These are phyloP conservation scores for Kregervanrija delftensis DNA, from an alignment of 805 yeast genomes.

Conservation along the genomic window DNA sequence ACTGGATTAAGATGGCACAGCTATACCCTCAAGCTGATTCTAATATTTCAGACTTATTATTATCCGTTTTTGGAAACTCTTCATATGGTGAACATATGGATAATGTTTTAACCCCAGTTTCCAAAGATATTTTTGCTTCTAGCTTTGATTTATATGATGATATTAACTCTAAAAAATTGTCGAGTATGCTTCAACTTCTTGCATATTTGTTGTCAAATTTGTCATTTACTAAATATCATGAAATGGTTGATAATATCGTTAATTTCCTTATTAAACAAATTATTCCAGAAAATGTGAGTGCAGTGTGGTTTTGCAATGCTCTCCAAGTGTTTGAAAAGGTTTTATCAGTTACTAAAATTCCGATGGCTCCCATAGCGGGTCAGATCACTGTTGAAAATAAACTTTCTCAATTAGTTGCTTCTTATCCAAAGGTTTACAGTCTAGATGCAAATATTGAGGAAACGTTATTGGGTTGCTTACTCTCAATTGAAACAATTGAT, in stretches of 20 bases:
- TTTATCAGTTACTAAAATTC: conserved; percentile 44
- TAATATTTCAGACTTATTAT: conserved; percentile 33
- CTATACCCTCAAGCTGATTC: conserved; percentile 30
- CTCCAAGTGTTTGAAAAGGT: conserved; percentile 50
- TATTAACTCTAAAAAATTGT: conserved; percentile 22
- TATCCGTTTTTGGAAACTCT: conserved; percentile 27
- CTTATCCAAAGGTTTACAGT: conserved; percentile 15
- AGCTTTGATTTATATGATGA: conserved; percentile 19
- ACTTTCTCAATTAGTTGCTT: conserved; percentile 3
- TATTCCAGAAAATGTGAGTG: conserved; percentile 31
- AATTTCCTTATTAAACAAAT: conserved; percentile 31
- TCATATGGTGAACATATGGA: conserved; percentile 27
- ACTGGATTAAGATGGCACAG: conserved; percentile 37
- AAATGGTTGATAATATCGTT: conserved; percentile 31
- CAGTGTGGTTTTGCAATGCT: conserved; percentile 54
- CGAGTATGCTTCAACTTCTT: conserved; percentile 36
- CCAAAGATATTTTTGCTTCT: conserved; percentile 30
- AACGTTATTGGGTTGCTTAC: conserved; percentile 36
- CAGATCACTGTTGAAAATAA: conserved; percentile 13
- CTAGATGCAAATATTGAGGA: conserved; percentile 19
- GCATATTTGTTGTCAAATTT: conserved; percentile 36
- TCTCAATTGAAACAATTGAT: conserved; percentile 33
- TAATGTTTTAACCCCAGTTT: conserved; percentile 31
- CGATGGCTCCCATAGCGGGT: conserved; percentile 41
- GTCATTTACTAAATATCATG: conserved; percentile 29